Evolutionary conservation across 1,139 yeast genomes (phyloP), one percentile per base, ranked within the genome.

Genomic region (Yamadazyma friedrichii): DNA sequence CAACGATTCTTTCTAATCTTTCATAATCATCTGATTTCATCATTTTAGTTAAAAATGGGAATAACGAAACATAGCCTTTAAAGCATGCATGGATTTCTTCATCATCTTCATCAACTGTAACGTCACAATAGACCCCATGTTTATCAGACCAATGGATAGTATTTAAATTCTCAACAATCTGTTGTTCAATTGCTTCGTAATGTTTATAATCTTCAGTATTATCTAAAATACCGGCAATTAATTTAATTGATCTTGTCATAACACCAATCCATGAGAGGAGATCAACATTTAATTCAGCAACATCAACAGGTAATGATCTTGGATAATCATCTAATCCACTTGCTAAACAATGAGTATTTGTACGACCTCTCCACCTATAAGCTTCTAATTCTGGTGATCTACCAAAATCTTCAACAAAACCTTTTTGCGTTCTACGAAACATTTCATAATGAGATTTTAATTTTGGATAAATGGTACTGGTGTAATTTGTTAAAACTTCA

Each of bases 241-340:
- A 72, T 49, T 78, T 79, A 81, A 94, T 82, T 0, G 96, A 79
- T 48, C 82, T 73, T 0, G 96, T 79, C 95, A 93, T 88, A 15
- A 87, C 82, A 9, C 96, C 98, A 44, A 93, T 79, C 99, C 99
- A 93, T 9, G 95, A 76, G 39, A 91, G 67, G 43, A 93, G 70
- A 58, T 93, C 99, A 22, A 94, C 93, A 54, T 93, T 88, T 39
- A 93, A 69, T 62, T 93, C 99, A 0, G 95, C 95, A 31, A 84
- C 73, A 59, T 88, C 96, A 1, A 94, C 93, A 9, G 80, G 82
- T 29, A 71, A 65, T 0, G 89, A 85, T 47, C 99, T 77, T 27
- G 99, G 99, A 56, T 91, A 93, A 58, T 93, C 99, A 61, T 93
- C 98, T 33, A 93, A 61, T 0, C 99, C 99, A 63, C 95, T 85